Evolutionary conservation across 768 basidiomycete species (phyloP).

Genomic region (Strobilomyces dryophilus): DNA sequence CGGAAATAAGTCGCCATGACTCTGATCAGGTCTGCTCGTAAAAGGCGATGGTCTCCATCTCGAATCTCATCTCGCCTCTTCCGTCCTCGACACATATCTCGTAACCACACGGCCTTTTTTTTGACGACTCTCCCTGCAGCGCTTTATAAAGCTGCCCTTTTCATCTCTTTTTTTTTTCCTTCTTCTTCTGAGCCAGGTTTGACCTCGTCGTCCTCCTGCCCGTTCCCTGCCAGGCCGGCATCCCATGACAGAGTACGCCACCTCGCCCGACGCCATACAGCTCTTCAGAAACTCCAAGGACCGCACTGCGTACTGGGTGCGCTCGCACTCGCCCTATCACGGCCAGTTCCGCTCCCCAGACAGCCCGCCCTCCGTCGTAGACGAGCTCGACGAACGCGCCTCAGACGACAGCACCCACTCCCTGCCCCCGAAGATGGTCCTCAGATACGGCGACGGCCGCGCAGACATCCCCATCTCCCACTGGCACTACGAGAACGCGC

Average conservation of each 20-base stretch:
- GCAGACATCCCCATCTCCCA: conserved; percentile 62
- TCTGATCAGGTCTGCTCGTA: conserved; percentile 20
- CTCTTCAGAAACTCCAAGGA: conserved; percentile 57
- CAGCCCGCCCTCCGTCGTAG: conserved; percentile 43
- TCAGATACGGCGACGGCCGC: conserved; percentile 63
- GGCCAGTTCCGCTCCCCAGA: conserved; percentile 54
- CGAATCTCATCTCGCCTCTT: conserved; percentile 14
- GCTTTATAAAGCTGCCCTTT: conserved; percentile 22
- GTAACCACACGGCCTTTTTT: conserved; percentile 27
- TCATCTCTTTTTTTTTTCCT: conserved; percentile 6
- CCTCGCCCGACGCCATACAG: conserved; percentile 53
- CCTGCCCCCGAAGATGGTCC: conserved; percentile 67
- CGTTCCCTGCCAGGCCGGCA: not conserved
- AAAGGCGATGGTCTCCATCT: conserved; percentile 15
- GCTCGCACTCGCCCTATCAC: conserved; percentile 35
- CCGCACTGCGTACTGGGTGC: conserved; percentile 65
- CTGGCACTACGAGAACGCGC: conserved; percentile 29
- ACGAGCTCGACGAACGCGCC: conserved; percentile 37
- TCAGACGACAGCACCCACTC: conserved; percentile 44
- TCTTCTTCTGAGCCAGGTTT: conserved; percentile 1
- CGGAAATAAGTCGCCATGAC: conserved; percentile 31
- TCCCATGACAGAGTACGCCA: conserved; percentile 63
- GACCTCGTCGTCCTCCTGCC: not conserved
- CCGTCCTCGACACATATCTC: conserved; percentile 14
- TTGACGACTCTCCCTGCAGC: conserved; percentile 13